These are phyloP conservation scores for Rubia peregrina DNA, from an alignment of 305 asterid genomes.

Conservation along the genomic window DNA sequence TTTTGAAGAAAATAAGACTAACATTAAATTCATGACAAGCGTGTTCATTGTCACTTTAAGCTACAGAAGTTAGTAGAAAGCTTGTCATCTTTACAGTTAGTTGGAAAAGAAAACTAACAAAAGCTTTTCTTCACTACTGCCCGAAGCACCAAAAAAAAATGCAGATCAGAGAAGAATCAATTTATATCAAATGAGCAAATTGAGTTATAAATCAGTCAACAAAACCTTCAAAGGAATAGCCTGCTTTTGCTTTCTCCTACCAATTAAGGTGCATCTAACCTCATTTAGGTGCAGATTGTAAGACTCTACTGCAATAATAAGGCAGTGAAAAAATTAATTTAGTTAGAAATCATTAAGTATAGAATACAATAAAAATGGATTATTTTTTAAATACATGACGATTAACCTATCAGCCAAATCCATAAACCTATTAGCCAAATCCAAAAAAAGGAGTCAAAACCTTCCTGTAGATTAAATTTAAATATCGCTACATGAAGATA, in stretches of 20 bases:
- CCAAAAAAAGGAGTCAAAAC: no score
- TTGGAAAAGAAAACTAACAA: not conserved
- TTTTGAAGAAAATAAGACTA: not conserved
- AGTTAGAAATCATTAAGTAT: no score
- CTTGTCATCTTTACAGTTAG: not conserved
- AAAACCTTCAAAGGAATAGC: not conserved
- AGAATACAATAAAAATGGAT: no score
- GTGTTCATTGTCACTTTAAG: not conserved
- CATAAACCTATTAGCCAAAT: no score
- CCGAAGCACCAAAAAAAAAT: not conserved
- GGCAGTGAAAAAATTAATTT: no score
- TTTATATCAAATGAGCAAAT: not conserved
- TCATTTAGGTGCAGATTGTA: no score
- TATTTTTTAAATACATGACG: no score
- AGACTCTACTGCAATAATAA: no score
- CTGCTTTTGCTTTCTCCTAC: not conserved
- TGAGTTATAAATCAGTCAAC: not conserved
- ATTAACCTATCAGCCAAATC: no score
- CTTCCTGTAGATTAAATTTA: no score
- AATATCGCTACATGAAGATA: no score
- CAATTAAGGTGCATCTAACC: not conserved
- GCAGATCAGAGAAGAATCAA: not conserved
- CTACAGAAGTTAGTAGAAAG: not conserved
- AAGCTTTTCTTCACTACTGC: not conserved
- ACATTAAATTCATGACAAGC: not conserved